Evolutionary conservation across 1,284 basidiomycete species (phyloP), one percentile per base, ranked within the genome.

Genomic region (Cutaneotrichosporon mucoides): DNA sequence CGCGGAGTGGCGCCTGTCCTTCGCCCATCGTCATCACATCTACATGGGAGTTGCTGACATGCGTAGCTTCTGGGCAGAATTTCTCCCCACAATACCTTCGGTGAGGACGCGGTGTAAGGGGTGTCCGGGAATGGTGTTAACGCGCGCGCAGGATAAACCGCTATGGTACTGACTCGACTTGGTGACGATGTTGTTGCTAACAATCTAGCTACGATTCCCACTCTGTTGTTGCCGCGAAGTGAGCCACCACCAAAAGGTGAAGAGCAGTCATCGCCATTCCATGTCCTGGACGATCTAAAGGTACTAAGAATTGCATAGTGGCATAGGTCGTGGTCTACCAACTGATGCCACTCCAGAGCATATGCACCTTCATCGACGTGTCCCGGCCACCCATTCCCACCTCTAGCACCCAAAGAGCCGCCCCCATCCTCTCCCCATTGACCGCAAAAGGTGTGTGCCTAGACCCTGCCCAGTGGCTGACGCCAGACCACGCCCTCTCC

Each of bases 291-390:
- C 34, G 52, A 53, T 12, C 34, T 42, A 10, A 24, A 33, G 16
- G 52, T 53, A n/a, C n/a, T n/a, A n/a, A n/a, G n/a, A n/a, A n/a
- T n/a, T n/a, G n/a, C n/a, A n/a, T n/a, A n/a, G n/a, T n/a, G n/a
- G n/a, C n/a, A n/a, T n/a, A n/a, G n/a, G n/a, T n/a, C n/a, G n/a
- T n/a, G n/a, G n/a, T n/a, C n/a, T n/a, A n/a, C n/a, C n/a, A n/a
- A n/a, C n/a, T n/a, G n/a, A n/a, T n/a, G n/a, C n/a, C n/a, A n/a
- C 24, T 34, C 34, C 61, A 92, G 88, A 80, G 82, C 40, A 88
- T 93, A 63, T 81, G 89, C 56, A 85, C 88, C 58, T 90, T 93
- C 72, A 79, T 94, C 45, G 91, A 92, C 79, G 87, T 86, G 69
- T 89, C 88, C 13, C 84, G 89, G 53, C 4, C 82, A 83, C 66